Conservation (phyloP, 768 basidiomycete species). For the Mycena floridula region DNA sequence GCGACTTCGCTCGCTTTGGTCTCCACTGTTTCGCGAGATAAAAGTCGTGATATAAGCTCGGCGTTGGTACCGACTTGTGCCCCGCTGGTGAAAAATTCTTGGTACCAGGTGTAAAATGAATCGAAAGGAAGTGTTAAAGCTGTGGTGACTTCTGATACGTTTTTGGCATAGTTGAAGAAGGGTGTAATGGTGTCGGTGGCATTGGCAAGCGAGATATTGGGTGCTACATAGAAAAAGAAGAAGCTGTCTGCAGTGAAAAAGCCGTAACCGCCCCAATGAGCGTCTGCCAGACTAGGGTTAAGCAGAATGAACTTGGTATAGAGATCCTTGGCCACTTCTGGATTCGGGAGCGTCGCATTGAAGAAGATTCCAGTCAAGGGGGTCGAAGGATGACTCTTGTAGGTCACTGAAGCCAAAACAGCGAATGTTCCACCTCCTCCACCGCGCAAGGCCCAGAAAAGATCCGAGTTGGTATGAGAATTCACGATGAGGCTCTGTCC, state of each 20-base stretch:
- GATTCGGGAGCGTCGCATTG: background rate
- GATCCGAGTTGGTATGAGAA: too few species aligned
- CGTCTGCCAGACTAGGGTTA: background rate
- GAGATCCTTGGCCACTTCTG: background rate
- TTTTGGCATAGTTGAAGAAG: background rate
- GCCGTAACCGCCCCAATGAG: background rate
- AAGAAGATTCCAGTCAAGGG: background rate
- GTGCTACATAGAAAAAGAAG: background rate
- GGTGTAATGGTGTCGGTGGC: background rate
- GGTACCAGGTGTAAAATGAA: background rate
- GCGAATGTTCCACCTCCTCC: background rate
- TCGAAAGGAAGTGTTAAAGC: background rate
- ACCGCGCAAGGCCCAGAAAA: too few species aligned
- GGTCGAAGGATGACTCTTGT: background rate
- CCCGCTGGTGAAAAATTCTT: background rate
- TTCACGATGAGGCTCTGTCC: too few species aligned
- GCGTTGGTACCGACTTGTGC: background rate
- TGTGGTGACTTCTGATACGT: background rate
- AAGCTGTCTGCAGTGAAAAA: background rate
- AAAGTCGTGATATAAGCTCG: background rate
- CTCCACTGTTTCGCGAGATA: background rate
- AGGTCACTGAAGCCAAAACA: background rate
- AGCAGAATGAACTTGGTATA: background rate
- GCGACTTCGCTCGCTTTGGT: background rate
- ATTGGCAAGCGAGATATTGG: slow-evolving; percentile 3